Evolutionary conservation across 2,329 filamentous ascomycete genomes (phyloP).

Genomic region (Microdochium paspali): DNA sequence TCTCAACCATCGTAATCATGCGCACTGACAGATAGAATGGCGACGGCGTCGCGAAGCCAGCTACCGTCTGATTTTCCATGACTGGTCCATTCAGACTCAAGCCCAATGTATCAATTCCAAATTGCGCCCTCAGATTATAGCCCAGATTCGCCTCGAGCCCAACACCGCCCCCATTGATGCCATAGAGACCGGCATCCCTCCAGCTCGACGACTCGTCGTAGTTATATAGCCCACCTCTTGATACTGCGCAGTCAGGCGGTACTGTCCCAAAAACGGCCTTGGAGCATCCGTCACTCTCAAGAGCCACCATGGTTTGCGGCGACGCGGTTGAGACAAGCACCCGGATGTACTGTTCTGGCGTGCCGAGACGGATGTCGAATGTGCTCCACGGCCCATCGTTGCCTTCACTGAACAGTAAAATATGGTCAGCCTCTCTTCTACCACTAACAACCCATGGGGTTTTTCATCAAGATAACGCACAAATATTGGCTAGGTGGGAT

Average conservation of each 20-base stretch:
- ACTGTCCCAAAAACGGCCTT: constrained; percentile 17
- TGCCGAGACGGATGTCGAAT: constrained; percentile 26
- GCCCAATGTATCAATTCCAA: constrained; percentile 17
- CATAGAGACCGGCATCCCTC: constrained; percentile 19
- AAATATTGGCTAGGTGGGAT: constrained; percentile 26
- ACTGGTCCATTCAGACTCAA: constrained; percentile 21
- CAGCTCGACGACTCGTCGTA: constrained; percentile 24
- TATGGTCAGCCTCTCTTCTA: neutral
- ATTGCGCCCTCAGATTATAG: constrained; percentile 18
- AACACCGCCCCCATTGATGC: constrained; percentile 23
- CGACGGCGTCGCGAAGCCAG: constrained; percentile 19
- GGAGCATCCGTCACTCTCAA: constrained; percentile 20
- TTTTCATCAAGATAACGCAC: constrained; percentile 15
- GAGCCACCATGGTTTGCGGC: constrained; percentile 22
- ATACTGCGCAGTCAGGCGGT: constrained; percentile 22
- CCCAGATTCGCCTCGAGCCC: constrained; percentile 27
- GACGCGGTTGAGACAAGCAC: constrained; percentile 29
- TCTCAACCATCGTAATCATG: neutral
- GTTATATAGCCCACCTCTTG: constrained; percentile 24
- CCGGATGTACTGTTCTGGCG: constrained; percentile 22
- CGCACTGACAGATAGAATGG: constrained; percentile 25
- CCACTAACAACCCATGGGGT: neutral
- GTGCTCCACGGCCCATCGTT: constrained; percentile 31
- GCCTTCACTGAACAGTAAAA: constrained; percentile 17
- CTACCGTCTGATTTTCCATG: constrained; percentile 21